These are phyloP conservation scores for Cnidoscolus chayamansa DNA, from an alignment of 441 rosid species.

Conservation along the genomic window DNA sequence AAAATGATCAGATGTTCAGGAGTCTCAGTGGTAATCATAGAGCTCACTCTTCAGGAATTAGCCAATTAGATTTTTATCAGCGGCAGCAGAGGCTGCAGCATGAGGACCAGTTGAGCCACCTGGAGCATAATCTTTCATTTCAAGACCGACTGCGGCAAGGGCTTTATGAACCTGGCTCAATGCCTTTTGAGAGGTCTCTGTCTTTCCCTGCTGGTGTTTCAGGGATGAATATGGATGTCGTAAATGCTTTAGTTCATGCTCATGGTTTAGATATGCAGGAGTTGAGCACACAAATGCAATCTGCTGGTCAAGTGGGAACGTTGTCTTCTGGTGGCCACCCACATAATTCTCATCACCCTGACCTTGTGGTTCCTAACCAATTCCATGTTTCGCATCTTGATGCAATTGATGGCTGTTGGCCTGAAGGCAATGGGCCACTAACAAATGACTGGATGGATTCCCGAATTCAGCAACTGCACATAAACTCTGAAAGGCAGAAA, in stretches of 20 bases:
- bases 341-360: slow-evolving; percentile 23
- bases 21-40: slow-evolving; percentile 27
- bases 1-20: slow-evolving; percentile 35
- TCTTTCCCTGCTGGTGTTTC: slow-evolving; percentile 31
- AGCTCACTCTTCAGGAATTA: slow-evolving; percentile 33
- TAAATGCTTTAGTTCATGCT: slow-evolving; percentile 26
- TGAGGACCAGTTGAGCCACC: slow-evolving; percentile 56
- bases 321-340: slow-evolving; percentile 27
- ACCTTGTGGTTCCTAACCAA: slow-evolving; percentile 27
- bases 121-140: slow-evolving; percentile 31
- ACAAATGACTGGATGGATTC: slow-evolving; percentile 38
- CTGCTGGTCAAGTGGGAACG: slow-evolving; percentile 21
- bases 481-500: slow-evolving; percentile 28
- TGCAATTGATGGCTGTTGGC: slow-evolving; percentile 24
- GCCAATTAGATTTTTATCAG: slow-evolving; percentile 33
- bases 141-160: slow-evolving; percentile 35
- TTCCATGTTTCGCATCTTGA: slow-evolving; percentile 19
- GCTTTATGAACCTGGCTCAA: slow-evolving; percentile 24
- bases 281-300: slow-evolving; percentile 22
- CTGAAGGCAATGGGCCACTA: slow-evolving; percentile 31
- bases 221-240: slow-evolving; percentile 34
- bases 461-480: slow-evolving; percentile 28
- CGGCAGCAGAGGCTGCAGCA: slow-evolving; percentile 38
- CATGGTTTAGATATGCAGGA: slow-evolving; percentile 34
- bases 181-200: slow-evolving; percentile 19